Evolutionary conservation across 345 rosid species (phyloP).

Genomic region (Heritiera littoralis): DNA sequence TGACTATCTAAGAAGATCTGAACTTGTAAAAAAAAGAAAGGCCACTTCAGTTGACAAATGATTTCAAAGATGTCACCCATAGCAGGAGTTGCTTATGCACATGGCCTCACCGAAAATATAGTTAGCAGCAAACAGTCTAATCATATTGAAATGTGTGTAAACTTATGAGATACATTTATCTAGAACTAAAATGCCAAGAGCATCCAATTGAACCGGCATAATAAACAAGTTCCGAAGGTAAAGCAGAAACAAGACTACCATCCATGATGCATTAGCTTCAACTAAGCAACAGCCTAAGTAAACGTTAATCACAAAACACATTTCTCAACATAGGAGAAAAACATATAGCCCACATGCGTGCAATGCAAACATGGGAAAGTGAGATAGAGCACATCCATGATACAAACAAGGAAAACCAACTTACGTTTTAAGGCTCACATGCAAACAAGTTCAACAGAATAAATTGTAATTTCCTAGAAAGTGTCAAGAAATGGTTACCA

Average conservation of each 20-base stretch:
- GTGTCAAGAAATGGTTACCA: not conserved
- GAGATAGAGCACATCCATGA: not conserved
- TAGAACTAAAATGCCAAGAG: not conserved
- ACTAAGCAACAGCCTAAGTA: not conserved
- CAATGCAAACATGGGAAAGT: not conserved
- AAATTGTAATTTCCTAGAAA: not conserved
- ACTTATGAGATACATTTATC: not conserved
- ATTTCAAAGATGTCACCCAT: not conserved
- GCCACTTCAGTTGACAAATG: not conserved
- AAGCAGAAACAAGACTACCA: not conserved
- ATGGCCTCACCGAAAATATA: not conserved
- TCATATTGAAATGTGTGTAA: not conserved
- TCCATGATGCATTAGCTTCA: not conserved
- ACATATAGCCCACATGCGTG: not conserved
- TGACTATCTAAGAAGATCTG: not conserved
- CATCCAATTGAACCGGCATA: not conserved
- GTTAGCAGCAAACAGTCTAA: not conserved
- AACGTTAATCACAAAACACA: not conserved
- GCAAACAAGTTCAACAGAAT: not conserved
- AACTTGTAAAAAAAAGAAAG: not conserved
- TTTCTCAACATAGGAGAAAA: not conserved
- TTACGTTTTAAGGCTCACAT: not conserved
- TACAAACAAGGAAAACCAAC: not conserved
- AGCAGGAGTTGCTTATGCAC: not conserved
- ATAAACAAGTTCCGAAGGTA: not conserved